A percentile compares a stretch with the other conserved stretches of the same genome.
Evolutionary conservation across 306 rosid species (phyloP).

Genomic region (Cyclanthera cordifolia): DNA sequence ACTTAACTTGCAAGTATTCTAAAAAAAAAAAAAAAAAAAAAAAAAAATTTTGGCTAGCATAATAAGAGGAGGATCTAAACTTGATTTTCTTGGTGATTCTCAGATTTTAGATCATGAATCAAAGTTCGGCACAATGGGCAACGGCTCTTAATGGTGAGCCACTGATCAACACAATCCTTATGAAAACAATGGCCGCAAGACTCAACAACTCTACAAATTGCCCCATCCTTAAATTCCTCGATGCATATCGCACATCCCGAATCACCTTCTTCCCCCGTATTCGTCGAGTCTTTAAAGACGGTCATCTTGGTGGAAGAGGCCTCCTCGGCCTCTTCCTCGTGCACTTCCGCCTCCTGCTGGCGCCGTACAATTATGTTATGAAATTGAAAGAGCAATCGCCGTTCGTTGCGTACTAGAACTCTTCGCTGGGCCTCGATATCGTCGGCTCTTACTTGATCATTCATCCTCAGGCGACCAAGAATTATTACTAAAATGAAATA

Average conservation of each 20-base stretch:
- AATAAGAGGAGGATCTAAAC: no score
- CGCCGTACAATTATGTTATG: neutral
- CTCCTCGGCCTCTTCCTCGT: neutral
- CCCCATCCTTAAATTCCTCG: neutral
- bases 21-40: no score
- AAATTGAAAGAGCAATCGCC: neutral
- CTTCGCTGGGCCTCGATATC: no score
- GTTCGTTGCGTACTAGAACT: neutral
- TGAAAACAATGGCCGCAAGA: neutral
- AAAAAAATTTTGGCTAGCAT: no score
- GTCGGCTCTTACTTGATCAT: no score
- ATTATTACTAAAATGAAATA: no score
- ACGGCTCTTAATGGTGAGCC: neutral
- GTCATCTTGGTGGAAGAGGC: neutral
- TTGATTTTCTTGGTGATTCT: no score
- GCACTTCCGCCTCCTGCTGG: neutral
- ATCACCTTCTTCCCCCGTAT: neutral
- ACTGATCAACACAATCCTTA: neutral
- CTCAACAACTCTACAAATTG: neutral
- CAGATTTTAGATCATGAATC: neutral
- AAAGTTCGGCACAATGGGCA: slow-evolving; percentile 1
- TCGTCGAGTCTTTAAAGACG: neutral
- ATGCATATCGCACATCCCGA: neutral
- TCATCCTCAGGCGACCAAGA: no score
- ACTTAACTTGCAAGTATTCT: no score